These are phyloP conservation scores for Venturia asperata DNA, from an alignment of 2,329 filamentous ascomycete species.

Conservation along the genomic window DNA sequence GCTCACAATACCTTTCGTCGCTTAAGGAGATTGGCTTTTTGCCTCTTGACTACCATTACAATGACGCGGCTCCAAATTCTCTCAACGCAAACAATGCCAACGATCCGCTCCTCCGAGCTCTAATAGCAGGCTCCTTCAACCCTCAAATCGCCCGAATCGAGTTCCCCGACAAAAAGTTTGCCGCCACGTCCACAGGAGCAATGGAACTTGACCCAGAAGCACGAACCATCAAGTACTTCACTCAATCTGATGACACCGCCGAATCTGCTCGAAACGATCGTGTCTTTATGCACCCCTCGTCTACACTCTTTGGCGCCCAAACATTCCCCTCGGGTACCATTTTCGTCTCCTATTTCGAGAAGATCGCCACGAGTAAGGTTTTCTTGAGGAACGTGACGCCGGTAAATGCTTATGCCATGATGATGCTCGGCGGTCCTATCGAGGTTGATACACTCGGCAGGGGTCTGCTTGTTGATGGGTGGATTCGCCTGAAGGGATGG, in stretches of 20 bases:
- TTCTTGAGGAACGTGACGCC: constrained; percentile 88
- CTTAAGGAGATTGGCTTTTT: constrained; percentile 81
- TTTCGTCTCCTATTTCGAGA: constrained; percentile 84
- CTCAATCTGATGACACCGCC: constrained; percentile 36
- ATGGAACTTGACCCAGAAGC: constrained; percentile 92
- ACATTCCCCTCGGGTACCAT: constrained; percentile 61
- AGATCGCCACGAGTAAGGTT: constrained; percentile 78
- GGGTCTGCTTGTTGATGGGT: constrained; percentile 84
- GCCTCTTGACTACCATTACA: constrained; percentile 34
- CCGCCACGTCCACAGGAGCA: constrained; percentile 75
- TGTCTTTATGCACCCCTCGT: constrained; percentile 88
- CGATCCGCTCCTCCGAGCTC: constrained; percentile 40
- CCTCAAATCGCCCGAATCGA: constrained; percentile 89
- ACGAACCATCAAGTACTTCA: constrained; percentile 85
- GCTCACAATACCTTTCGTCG: constrained; percentile 76
- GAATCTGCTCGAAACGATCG: constrained; percentile 39
- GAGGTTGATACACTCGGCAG: constrained; percentile 79
- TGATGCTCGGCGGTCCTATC: constrained; percentile 82
- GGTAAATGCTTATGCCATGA: constrained; percentile 80
- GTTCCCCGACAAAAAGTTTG: constrained; percentile 94
- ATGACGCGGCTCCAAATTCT: constrained; percentile 23
- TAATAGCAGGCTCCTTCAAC: constrained; percentile 46
- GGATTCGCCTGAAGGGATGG: constrained; percentile 83
- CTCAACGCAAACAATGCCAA: constrained; percentile 46
- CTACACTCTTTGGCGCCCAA: constrained; percentile 77